These are phyloP conservation scores for Fusarium temperatum DNA, from an alignment of 2,329 filamentous ascomycete species.

Conservation along the genomic window DNA sequence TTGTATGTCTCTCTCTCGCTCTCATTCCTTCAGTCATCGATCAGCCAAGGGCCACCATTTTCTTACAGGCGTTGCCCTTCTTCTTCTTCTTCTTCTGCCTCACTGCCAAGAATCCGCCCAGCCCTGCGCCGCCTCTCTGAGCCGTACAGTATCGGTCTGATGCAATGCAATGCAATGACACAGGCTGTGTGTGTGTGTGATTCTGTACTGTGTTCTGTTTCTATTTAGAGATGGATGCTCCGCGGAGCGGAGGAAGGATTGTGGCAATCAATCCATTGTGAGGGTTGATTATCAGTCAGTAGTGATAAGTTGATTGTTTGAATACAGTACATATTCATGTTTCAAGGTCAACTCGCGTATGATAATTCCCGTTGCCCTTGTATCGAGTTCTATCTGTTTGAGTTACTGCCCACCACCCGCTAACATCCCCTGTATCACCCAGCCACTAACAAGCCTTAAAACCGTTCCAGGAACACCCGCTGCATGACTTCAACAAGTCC, in stretches of 20 bases:
- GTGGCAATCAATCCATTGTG: not conserved
- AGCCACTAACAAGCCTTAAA: conserved; percentile 19
- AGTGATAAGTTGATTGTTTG: not conserved
- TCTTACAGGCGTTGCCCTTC: conserved; percentile 16
- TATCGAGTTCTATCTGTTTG: not conserved
- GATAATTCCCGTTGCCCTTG: not conserved
- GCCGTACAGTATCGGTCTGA: conserved; percentile 7
- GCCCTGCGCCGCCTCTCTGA: conserved; percentile 28
- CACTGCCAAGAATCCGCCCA: conserved; percentile 30
- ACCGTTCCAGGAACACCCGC: conserved; percentile 21
- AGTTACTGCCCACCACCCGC: not conserved
- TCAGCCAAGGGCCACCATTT: conserved; percentile 9
- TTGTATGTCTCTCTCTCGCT: not conserved
- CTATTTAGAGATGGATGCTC: not conserved
- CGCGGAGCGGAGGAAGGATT: not conserved
- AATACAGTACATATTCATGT: not conserved
- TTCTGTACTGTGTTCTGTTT: not conserved
- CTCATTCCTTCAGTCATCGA: not conserved
- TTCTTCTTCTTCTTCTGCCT: not conserved
- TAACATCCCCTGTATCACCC: not conserved
- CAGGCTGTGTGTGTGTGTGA: not conserved
- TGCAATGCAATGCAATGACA: conserved; percentile 14
- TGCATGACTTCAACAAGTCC: not conserved
- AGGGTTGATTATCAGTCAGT: not conserved
- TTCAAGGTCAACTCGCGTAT: not conserved